Base-by-base conservation (phyloP, 2,329 filamentous ascomycete genomes). In the Chaetomium sp. region DNA sequence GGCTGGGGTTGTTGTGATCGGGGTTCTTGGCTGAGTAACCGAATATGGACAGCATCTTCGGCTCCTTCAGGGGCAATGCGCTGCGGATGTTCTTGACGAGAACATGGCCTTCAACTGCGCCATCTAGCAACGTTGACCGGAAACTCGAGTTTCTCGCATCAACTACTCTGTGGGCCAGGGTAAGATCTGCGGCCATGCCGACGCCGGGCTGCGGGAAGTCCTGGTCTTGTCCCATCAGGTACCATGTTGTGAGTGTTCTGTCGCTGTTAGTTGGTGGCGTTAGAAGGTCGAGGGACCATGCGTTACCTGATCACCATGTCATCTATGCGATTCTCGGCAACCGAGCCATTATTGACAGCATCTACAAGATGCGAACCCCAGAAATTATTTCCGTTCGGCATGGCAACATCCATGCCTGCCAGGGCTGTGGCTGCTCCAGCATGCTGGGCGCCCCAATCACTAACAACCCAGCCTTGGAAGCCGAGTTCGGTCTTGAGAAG, bases 341-440 rank as follows among this genome's bases (percentile, higher is more conserved):
- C 75, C 0, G 83, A 83, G 1, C 87, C 87, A 67, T 90, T 88
- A 12, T 78, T 78, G 16, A 91, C 83, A 0, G 87, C 84, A 4
- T 81, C 75, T 0, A 80, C 78, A 0, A 91, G 80, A 23, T 91
- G 89, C 4, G 73, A 67, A 13, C 78, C 76, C 82, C 82, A 85
- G 60, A 76, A 78, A 0, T 65, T 57, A 3, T 71, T 71, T 0
- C 72, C 75, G 9, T 67, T 76, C 0, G 88, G 88, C 90, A 92
- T 92, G 12, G 83, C 84, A 83, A 91, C 87, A 72, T 92, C 90
- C 31, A 93, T 74, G 31, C 90, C 90, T 3, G 88, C 86, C 62
- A 88, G 76, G 1, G 88, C 82, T 4, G 82, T 83, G 0, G 82
- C 82, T 12, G 89, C 83, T 42, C 88, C 88, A 0, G 85, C 78